These are phyloP conservation scores for Chrysoporthe austroafricana DNA, from an alignment of 2,329 filamentous ascomycete species.

Conservation along the genomic window DNA sequence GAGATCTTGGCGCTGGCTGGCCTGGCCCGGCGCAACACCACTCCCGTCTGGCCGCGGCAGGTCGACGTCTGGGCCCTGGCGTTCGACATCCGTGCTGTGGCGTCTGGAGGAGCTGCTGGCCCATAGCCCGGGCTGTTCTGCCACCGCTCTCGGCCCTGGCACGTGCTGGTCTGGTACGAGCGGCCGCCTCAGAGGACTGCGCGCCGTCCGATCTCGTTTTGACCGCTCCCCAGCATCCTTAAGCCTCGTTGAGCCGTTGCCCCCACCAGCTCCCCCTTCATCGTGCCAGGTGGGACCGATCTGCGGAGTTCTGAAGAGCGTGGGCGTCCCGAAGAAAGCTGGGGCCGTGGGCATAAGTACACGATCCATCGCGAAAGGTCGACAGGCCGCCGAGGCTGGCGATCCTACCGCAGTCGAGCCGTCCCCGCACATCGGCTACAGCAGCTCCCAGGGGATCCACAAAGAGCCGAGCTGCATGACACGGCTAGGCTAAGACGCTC, in stretches of 20 bases:
- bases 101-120: not conserved
- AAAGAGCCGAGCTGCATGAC: constrained; percentile 26
- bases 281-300: not conserved
- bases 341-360: constrained; percentile 16
- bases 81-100: not conserved
- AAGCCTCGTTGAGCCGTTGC: not conserved
- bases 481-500: constrained; percentile 9
- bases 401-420: constrained; percentile 9
- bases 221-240: not conserved
- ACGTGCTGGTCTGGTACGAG: not conserved
- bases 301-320: constrained; percentile 2
- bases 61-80: not conserved
- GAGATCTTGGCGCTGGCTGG: not conserved
- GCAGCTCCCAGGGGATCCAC: constrained; percentile 18
- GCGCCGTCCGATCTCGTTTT: not conserved
- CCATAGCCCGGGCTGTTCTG: not conserved
- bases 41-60: not conserved
- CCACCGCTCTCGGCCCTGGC: not conserved
- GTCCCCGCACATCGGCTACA: constrained; percentile 27
- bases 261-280: not conserved
- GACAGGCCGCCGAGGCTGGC: constrained; percentile 21
- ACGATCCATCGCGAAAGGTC: constrained; percentile 18
- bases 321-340: constrained; percentile 10
- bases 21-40: not conserved
- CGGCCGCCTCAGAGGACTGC: constrained; percentile 2